Evolutionary conservation across 2,329 filamentous ascomycete species (phyloP).

Genomic region (Venturia aucupariae): DNA sequence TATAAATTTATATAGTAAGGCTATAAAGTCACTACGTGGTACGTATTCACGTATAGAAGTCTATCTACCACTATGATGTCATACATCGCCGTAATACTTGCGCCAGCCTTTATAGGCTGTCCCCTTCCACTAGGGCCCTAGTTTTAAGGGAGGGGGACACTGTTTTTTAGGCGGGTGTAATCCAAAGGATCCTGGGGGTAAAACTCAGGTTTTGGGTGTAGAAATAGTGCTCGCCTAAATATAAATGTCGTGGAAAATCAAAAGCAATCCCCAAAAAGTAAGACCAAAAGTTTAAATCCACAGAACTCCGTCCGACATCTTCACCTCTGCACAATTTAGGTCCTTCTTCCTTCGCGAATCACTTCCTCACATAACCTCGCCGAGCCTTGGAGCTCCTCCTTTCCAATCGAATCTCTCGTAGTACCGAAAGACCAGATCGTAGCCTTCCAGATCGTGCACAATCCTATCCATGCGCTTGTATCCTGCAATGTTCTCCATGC

Average conservation of each 20-base stretch:
- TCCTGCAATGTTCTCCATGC: conserved; percentile 71
- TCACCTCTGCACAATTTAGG: background rate
- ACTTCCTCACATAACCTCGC: conserved; percentile 34
- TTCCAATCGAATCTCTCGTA: conserved; percentile 84
- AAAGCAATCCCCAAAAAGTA: background rate
- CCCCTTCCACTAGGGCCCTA: no score
- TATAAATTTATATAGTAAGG: no score
- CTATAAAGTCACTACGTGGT: no score
- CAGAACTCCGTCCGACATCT: background rate
- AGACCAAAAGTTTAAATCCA: background rate
- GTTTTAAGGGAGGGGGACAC: no score
- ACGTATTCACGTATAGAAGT: no score
- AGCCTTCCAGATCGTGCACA: conserved; percentile 94
- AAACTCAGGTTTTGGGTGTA: no score
- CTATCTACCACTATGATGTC: no score
- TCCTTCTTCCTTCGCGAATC: background rate
- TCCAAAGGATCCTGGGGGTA: no score
- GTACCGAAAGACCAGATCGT: conserved; percentile 92
- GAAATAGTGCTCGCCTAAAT: no score
- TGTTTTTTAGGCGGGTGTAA: no score
- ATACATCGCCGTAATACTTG: no score
- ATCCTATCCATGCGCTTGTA: conserved; percentile 90
- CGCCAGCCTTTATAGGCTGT: no score
- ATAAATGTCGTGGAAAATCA: background rate
- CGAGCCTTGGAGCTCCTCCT: conserved; percentile 53